Percentiles rank a stretch among this genome's conserved stretches.
Conservation (phyloP, 164 flowering plant species). For the Aristolochia contorta region DNA sequence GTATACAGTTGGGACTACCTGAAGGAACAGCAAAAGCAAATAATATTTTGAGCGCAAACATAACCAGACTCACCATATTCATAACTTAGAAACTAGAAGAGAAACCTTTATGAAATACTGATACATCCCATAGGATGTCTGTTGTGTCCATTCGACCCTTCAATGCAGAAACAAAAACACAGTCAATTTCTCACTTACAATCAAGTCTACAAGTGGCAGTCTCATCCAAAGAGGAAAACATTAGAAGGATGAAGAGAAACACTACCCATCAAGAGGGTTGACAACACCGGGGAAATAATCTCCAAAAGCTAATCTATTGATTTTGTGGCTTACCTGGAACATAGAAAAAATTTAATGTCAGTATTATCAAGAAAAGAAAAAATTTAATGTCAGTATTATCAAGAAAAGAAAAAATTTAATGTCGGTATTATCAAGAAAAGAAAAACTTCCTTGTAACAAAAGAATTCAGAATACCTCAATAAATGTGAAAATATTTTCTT, state of each 20-base stretch:
- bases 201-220: neutral
- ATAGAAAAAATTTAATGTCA: neutral
- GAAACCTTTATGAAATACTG: conserved; percentile 76
- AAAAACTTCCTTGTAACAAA: no score
- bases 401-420: no score
- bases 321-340: conserved; percentile 58
- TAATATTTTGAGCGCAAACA: no score
- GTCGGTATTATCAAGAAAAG: neutral
- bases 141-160: conserved; percentile 59
- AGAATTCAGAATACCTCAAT: no score
- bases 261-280: conserved; percentile 76
- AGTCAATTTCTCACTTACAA: neutral
- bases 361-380: neutral
- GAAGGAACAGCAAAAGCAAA: conserved; percentile 8
- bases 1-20: conserved; percentile 91
- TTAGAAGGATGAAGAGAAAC: conserved; percentile 1
- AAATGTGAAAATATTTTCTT: no score
- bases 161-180: conserved; percentile 10
- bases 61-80: no score
- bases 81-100: no score
- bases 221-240: neutral
- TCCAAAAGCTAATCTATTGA: conserved; percentile 56
- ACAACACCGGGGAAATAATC: conserved; percentile 55
- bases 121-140: conserved; percentile 47
- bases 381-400: neutral